These are phyloP conservation scores for Metschnikowia gelsemii DNA, from an alignment of 805 yeast genomes.

Conservation along the genomic window DNA sequence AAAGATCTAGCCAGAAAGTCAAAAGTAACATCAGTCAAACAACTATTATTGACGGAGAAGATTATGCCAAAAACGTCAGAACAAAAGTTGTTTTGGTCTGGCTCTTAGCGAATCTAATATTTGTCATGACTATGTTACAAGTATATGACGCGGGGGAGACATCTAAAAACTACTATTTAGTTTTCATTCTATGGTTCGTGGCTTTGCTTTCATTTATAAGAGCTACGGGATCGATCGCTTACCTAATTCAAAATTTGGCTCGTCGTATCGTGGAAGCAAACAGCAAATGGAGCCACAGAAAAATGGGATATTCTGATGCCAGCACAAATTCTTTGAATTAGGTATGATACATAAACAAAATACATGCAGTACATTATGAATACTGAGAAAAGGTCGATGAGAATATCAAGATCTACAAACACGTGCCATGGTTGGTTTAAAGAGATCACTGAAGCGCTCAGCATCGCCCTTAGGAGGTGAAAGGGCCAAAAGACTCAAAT, in stretches of 20 bases:
- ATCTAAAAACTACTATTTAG: conserved; percentile 64
- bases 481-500: conserved; percentile 25
- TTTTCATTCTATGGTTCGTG: conserved; percentile 88
- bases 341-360: not conserved
- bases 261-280: conserved; percentile 39
- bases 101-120: conserved; percentile 78
- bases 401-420: not conserved
- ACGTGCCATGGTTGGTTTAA: conserved; percentile 44
- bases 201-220: conserved; percentile 81
- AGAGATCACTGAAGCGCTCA: conserved; percentile 34
- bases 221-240: conserved; percentile 77
- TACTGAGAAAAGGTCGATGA: conserved; percentile 1
- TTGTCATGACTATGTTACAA: conserved; percentile 86
- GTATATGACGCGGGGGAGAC: conserved; percentile 68
- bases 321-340: conserved; percentile 35
- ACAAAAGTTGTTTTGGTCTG: conserved; percentile 94
- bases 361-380: conserved; percentile 5
- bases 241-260: conserved; percentile 47
- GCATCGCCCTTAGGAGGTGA: conserved; percentile 22
- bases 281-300: conserved; percentile 43
- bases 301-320: conserved; percentile 38
- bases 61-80: conserved; percentile 92
- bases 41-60: conserved; percentile 52
- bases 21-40: conserved; percentile 21
- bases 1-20: conserved; percentile 59